phyloP scores from a whole-genome alignment of 2,329 filamentous ascomycete genomes.

The Epichloe sibirici region DNA sequence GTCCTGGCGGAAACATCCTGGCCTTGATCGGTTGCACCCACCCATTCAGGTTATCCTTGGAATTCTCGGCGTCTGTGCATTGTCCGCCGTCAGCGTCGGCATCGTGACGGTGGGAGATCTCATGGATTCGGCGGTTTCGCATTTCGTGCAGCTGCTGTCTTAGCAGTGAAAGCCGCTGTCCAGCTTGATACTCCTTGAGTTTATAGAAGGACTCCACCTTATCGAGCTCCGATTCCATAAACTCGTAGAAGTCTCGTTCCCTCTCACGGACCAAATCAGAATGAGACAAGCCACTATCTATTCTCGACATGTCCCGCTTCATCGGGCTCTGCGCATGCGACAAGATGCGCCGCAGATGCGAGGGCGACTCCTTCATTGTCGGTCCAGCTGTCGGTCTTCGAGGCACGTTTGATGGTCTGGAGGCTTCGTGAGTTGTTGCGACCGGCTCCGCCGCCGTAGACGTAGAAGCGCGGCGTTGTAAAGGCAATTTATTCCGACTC shows the following conservation, averaged over 20 bases:
- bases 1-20: constrained; percentile 42
- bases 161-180: constrained; percentile 54
- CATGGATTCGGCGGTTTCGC: constrained; percentile 68
- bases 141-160: constrained; percentile 85
- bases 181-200: constrained; percentile 76
- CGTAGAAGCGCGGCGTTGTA: constrained; percentile 26
- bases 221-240: constrained; percentile 71
- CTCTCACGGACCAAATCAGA: constrained; percentile 55
- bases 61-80: constrained; percentile 13
- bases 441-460: constrained; percentile 18
- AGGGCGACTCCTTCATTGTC: constrained; percentile 14
- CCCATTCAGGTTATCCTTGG: constrained; percentile 17
- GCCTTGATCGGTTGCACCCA: constrained; percentile 44
- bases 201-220: constrained; percentile 90
- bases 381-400: constrained; percentile 6
- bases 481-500: constrained; percentile 14
- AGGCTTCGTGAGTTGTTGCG: constrained; percentile 3
- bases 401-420: constrained; percentile 6
- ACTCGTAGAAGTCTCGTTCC: constrained; percentile 77
- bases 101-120: constrained; percentile 40
- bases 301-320: constrained; percentile 15
- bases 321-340: constrained; percentile 15
- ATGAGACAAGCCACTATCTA: constrained; percentile 31
- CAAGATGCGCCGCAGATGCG: constrained; percentile 23
- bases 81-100: constrained; percentile 16